Base-by-base conservation (phyloP, 345 rosid genomes). In the Litchi chinensis region DNA sequence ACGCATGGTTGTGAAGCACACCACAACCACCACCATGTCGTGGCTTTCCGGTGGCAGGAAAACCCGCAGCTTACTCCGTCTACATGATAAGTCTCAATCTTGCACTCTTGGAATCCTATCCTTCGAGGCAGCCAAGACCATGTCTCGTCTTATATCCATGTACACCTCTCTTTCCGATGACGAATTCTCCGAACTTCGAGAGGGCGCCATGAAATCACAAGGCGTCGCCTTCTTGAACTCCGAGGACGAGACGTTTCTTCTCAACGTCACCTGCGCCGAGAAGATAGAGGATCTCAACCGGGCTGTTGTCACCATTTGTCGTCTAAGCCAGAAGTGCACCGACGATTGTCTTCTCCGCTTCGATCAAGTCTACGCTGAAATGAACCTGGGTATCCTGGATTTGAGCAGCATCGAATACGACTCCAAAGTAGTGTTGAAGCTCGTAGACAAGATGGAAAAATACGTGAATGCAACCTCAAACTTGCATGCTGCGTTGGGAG, bases 91-190 rank as follows among this genome's bases (percentile, higher is more conserved):
- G 43, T 19, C 81, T 22, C 10, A 83, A 64, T 50, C 81, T 5
- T 56, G 63, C 4, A 48, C 50, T 70, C 89, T 90, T 24, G 83
- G 81, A 12, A 88, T 88, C 78, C 86, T 90, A 41, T 81, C 88
- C 9, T 87, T 88, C 70, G 90, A 90, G 19, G 72, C 88, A 2
- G 89, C 93, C 66, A 88, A 78, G 68, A 72, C 87, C 67, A 85
- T 90, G 87, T 81, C 81, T 18, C 91, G 86, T 64, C 87, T 90
- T 54, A 26, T 87, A 8, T 59, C 73, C 28, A 85, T 90, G 16
- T 79, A 85, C 82, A 65, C 10, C 21, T 87, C 86, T 50, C 81
- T 87, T 70, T 74, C 84, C 3, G 85, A 84, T 2, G 76, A 82
- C 0, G 86, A 83, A 40, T 74, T 88, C 80, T 7, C 7, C 56